phyloP scores from a whole-genome alignment of 2,329 filamentous ascomycete genomes.

The Colletotrichum sp. region DNA sequence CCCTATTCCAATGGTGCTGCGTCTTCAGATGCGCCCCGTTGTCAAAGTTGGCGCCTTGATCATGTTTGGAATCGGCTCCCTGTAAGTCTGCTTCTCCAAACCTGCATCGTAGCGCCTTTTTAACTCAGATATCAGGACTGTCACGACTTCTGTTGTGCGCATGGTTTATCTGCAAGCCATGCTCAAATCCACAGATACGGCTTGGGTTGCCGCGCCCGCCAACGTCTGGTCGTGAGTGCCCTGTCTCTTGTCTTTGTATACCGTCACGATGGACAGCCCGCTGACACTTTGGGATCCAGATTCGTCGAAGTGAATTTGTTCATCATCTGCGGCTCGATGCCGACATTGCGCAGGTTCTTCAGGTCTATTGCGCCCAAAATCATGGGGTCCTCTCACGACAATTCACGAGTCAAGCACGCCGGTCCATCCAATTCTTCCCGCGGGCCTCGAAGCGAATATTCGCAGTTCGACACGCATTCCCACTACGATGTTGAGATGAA shows the following conservation, averaged over 20 bases:
- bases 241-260: not conserved
- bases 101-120: not conserved
- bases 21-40: slow-evolving; percentile 45
- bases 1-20: slow-evolving; percentile 48
- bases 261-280: not conserved
- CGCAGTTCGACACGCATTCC: not conserved
- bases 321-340: slow-evolving; percentile 36
- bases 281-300: slow-evolving; percentile 6
- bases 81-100: slow-evolving; percentile 4
- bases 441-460: not conserved
- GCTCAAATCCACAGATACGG: slow-evolving; percentile 16
- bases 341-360: slow-evolving; percentile 41
- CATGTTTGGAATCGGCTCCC: slow-evolving; percentile 47
- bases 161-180: slow-evolving; percentile 19
- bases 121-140: slow-evolving; percentile 24
- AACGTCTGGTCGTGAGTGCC: slow-evolving; percentile 23
- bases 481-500: not conserved
- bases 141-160: slow-evolving; percentile 29
- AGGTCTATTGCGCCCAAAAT: slow-evolving; percentile 33
- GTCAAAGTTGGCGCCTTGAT: slow-evolving; percentile 49
- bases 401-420: not conserved
- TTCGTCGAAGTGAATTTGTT: slow-evolving; percentile 34
- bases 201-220: slow-evolving; percentile 22
- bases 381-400: slow-evolving; percentile 18
- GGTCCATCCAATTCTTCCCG: not conserved